Evolutionary conservation across 2,329 filamentous ascomycete species (phyloP), one percentile per base, ranked within the genome.

Genomic region (Stachybotrys echinatus): DNA sequence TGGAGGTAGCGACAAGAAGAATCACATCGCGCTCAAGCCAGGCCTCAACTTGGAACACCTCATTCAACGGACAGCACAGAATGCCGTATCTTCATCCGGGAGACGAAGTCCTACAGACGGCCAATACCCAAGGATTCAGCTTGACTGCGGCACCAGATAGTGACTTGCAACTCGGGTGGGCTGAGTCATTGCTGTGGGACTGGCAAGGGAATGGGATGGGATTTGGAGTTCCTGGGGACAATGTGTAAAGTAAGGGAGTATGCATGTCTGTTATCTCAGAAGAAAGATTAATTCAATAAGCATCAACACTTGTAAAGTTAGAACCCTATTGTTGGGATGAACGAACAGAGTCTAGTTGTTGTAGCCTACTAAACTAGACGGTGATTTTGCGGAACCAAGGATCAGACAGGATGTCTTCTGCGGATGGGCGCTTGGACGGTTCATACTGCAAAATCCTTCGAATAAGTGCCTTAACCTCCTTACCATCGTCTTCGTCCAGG

Each of bases 381-480:
- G 6, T 31, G 38, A 52, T 46, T 45, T 57, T 51, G 23, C 44
- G 37, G 50, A 66, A 65, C 60, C 60, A 67, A 12, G 63, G 61
- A 56, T 66, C 56, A 23, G 38, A n/a, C 49, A 65, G 31, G 31
- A 66, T 45, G n/a, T 66, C 59, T 12, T 52, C 50, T 44, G 62
- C 31, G 34, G 58, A 60, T 19, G 61, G 63, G 47, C 65, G 48
- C 42, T 64, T 58, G 17, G 43, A 51, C 5, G 61, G 58, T 54
- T 66, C 59, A 40, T 67, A 68, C 23, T 63, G 59, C 50, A 68
- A 48, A 48, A 65, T 64, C 45, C 60, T 38, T 34, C 61, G 55
- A 48, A 68, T 54, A 14, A 67, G 56, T 38, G 27, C 27, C 52
- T 65, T 66, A 3, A 61, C 52, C 27, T 53, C 45, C 12, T 21